Conservation (phyloP, 2,329 filamentous ascomycete genomes). For the Pseudopyricularia javanii region DNA sequence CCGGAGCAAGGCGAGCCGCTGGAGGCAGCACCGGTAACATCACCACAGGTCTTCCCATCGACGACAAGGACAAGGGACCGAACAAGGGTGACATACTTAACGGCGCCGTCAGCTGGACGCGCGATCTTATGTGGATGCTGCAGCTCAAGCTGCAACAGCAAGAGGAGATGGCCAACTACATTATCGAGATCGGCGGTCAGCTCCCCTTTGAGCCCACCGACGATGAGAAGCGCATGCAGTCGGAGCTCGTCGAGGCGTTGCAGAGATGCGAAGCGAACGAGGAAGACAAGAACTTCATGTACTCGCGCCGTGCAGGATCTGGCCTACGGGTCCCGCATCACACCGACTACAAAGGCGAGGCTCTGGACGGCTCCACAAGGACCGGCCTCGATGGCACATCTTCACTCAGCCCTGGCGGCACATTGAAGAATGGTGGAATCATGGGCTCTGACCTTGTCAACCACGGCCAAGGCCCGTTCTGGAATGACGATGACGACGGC, state of each 20-base stretch:
- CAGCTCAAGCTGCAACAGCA: slow-evolving; percentile 82
- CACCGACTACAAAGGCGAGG: slow-evolving; percentile 81
- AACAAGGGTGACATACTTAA: slow-evolving; percentile 99
- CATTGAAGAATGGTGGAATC: slow-evolving; percentile 12
- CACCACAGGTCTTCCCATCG: slow-evolving; percentile 80
- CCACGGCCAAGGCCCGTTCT: slow-evolving; percentile 37
- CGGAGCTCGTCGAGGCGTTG: slow-evolving; percentile 78
- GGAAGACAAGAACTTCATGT: slow-evolving; percentile 44
- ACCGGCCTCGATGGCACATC: slow-evolving; percentile 18
- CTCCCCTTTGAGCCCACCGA: slow-evolving; percentile 78
- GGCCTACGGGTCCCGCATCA: slow-evolving; percentile 86
- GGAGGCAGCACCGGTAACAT: slow-evolving; percentile 65
- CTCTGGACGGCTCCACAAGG: slow-evolving; percentile 38
- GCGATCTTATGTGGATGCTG: slow-evolving; percentile 95
- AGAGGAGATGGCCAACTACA: slow-evolving; percentile 68
- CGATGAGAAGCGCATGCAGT: slow-evolving; percentile 91
- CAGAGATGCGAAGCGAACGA: slow-evolving; percentile 9
- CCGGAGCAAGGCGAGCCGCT: slow-evolving; percentile 68
- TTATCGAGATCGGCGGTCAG: slow-evolving; percentile 58
- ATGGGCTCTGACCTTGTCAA: slow-evolving; percentile 34
- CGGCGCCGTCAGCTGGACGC: slow-evolving; percentile 90
- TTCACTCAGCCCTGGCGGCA: slow-evolving; percentile 17
- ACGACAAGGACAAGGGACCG: slow-evolving; percentile 96
- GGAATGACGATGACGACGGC: slow-evolving; percentile 60
- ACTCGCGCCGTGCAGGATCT: slow-evolving; percentile 71